These are phyloP conservation scores for Rhodosporidiobolus odoratus DNA, from an alignment of 768 basidiomycete genomes.

Conservation along the genomic window DNA sequence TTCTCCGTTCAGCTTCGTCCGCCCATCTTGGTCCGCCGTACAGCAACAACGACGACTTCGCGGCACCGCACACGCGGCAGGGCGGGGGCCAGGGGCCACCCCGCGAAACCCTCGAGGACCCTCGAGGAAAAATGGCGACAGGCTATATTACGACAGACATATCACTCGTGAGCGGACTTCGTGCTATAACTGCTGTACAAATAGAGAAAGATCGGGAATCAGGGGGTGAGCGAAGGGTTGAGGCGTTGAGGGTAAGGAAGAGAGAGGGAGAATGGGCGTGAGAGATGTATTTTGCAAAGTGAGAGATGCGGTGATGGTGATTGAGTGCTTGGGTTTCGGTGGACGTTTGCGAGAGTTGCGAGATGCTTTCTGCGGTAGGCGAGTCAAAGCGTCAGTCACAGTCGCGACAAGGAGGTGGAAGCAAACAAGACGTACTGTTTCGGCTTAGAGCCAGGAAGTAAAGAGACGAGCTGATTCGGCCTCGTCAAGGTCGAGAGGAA, in stretches of 20 bases:
- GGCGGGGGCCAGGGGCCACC: too few species aligned
- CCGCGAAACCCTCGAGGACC: too few species aligned
- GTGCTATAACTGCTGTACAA: neutral
- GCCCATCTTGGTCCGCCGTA: too few species aligned
- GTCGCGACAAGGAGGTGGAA: neutral
- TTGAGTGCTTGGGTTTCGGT: neutral
- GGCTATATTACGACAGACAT: constrained; percentile 4
- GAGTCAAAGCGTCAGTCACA: neutral
- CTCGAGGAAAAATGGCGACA: too few species aligned
- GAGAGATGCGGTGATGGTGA: neutral
- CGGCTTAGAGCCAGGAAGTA: constrained; percentile 21
- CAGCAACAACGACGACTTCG: too few species aligned
- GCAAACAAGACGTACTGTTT: neutral
- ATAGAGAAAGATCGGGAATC: too few species aligned
- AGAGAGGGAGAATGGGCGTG: neutral
- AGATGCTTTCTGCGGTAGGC: neutral
- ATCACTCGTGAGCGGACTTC: neutral
- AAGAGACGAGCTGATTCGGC: constrained; percentile 31
- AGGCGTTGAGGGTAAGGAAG: neutral
- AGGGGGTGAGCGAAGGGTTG: neutral
- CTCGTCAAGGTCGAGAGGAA: constrained; percentile 28
- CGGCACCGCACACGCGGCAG: too few species aligned
- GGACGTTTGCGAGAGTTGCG: neutral
- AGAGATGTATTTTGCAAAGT: too few species aligned
- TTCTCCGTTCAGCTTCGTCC: too few species aligned